phyloP scores from a whole-genome alignment of 805 yeast genomes.

The Kodamaea jinghongensis region DNA sequence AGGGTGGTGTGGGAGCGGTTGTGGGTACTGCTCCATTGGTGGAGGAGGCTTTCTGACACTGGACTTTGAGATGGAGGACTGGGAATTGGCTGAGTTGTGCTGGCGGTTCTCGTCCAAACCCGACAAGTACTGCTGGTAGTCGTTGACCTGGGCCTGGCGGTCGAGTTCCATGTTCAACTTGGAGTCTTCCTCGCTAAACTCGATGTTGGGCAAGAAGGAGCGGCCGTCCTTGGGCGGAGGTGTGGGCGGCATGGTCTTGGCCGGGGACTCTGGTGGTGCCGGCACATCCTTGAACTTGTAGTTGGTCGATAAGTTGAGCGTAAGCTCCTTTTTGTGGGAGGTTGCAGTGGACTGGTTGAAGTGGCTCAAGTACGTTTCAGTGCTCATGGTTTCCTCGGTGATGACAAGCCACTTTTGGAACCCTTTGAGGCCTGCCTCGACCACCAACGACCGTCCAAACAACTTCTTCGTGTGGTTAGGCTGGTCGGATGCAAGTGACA shows the following conservation, averaged over 20 bases:
- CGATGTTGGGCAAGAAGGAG: conserved; percentile 24
- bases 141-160: conserved; percentile 14
- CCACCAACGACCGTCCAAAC: conserved; percentile 79
- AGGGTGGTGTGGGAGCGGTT: neutral
- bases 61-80: neutral
- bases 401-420: conserved; percentile 75
- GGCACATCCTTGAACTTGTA: conserved; percentile 20
- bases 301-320: conserved; percentile 8
- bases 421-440: conserved; percentile 79
- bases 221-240: conserved; percentile 15
- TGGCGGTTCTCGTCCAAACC: conserved; percentile 13
- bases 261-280: conserved; percentile 16
- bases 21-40: neutral
- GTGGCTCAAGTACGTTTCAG: conserved; percentile 31
- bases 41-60: conserved; percentile 6
- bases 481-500: conserved; percentile 72
- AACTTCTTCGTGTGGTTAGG: conserved; percentile 58
- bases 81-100: neutral
- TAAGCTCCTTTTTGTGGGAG: neutral
- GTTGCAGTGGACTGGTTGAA: conserved; percentile 14
- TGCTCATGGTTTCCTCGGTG: conserved; percentile 58
- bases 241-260: conserved; percentile 11
- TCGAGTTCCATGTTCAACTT: conserved; percentile 13
- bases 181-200: conserved; percentile 22
- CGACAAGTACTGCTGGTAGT: conserved; percentile 23